Base-by-base conservation (phyloP, 176 grass and related monocot species). In the Hsuehochloa calcarea region DNA sequence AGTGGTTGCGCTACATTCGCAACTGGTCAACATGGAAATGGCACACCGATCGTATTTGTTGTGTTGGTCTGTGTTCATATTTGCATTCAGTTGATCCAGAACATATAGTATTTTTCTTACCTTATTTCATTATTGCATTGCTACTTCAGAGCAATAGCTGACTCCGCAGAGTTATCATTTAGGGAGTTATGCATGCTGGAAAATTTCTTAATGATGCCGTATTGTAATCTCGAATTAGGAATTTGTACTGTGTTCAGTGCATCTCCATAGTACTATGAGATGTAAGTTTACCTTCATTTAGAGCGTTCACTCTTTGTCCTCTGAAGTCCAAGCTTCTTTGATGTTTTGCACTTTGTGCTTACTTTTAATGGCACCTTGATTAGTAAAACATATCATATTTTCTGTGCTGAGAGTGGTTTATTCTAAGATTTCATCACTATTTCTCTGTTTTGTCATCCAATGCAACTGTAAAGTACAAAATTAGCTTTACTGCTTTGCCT, bases 241-340 rank as follows among this genome's bases (percentile, higher is more conserved):
- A 35, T 44, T 60, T 47, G 45, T 70, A 34, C 10, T 23, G 29
- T 37, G 12, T 35, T 63, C n/a, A 38, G 19, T 49, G 41, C 11
- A 52, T 80, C 25, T 54, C 17, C 16, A 54, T 54, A 54, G 50
- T 54, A 54, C 50, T 19, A 54, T 54, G 16, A 16, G 1, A 54
- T 70, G 75, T 45, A 86, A 49, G 40, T 40, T 80, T 72, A 72
- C 69, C 58, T 52, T 49, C 20, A 25, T 65, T 65, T 86, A 35
- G 34, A 86, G 39, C 4, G 16, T 26, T 72, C 27, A 8, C 47
- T 85, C 7, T 85, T 38, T 70, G 43, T 49, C 43, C 29, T 50
- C n/a, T 72, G 69, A 73, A 65, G 17, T 43, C 7, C n/a, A 27
- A 52, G 17, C 14, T 75, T 52, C 50, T 75, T 37, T 22, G 3